A percentile compares a stretch with the other conserved stretches of the same genome.
These are phyloP conservation scores for Globisporangium irregulare DNA, from an alignment of 352 stramenopile species.

Conservation along the genomic window DNA sequence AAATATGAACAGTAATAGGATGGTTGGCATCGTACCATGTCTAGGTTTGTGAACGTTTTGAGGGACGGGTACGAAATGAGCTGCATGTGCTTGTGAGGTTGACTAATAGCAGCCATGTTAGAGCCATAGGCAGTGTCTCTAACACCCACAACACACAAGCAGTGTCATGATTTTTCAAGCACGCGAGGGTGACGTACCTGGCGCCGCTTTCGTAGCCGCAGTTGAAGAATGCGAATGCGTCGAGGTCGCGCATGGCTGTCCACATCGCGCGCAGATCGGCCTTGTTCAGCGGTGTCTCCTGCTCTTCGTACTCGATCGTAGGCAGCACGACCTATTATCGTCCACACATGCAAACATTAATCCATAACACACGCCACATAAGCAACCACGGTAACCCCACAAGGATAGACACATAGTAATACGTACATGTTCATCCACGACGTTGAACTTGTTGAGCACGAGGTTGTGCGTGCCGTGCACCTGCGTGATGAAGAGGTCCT, in stretches of 20 bases:
- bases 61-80: slow-evolving; percentile 81
- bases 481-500: slow-evolving; percentile 60
- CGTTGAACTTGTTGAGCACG: slow-evolving; percentile 81
- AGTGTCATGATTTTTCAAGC: too few species aligned
- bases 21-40: slow-evolving; percentile 38
- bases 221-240: slow-evolving; percentile 85
- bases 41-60: slow-evolving; percentile 48
- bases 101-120: slow-evolving; percentile 16
- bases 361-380: background rate
- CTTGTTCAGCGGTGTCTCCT: slow-evolving; percentile 48
- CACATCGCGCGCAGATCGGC: slow-evolving; percentile 67
- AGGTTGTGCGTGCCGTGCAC: slow-evolving; percentile 75
- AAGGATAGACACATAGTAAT: background rate
- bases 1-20: background rate
- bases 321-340: slow-evolving; percentile 46
- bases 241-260: slow-evolving; percentile 63
- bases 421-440: slow-evolving; percentile 74
- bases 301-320: slow-evolving; percentile 67
- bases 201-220: slow-evolving; percentile 79
- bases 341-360: background rate
- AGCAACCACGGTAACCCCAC: background rate
- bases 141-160: background rate
- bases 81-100: slow-evolving; percentile 89
- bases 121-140: background rate
- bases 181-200: slow-evolving; percentile 30